Evolutionary conservation across 805 yeast species (phyloP), one percentile per base, ranked within the genome.

Genomic region (Suhomyces sp.): DNA sequence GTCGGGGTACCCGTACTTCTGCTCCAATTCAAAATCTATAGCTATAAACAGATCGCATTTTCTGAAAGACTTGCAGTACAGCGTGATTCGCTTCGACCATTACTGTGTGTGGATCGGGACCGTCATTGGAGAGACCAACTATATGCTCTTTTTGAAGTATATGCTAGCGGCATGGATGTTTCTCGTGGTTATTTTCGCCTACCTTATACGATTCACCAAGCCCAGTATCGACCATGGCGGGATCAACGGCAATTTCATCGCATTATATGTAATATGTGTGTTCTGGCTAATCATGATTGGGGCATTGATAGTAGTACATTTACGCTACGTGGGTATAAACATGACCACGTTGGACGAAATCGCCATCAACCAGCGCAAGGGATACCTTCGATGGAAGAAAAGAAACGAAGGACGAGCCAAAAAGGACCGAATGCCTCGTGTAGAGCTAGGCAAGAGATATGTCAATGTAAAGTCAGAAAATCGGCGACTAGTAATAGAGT

Each of bases 61-160:
- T 62, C 85, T 91, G 39, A 73, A 79, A 3, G 74, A 78, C 46
- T 48, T 70, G 48, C 77, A 76, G 2, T 61, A 67, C 21, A 89
- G 96, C 62, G 82, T 91, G 0, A 83, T 88, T 0, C 75, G 79
- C 52, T 86, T 88, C 75, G 98, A 92, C 67, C 98, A 92, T 65
- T 86, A 77, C 60, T 92, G 98, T 64, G 62, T 82, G 0, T 90
- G 89, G 86, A 67, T 93, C 0, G 96, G 96, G 1, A 64, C 77
- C 0, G 80, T 83, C 4, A 81, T 92, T 43, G 97, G 96, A 0
- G 78, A 80, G 53, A 65, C 71, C 37, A 92, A 93, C 66, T 82
- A 83, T 63, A 63, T 78, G 47, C 68, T 74, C 25, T 91, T 91
- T 60, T 48, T 84, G 3, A 83, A 80, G 54, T 85, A 78, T 59